These are phyloP conservation scores for Hibiscus mutabilis DNA, from an alignment of 345 rosid species.

Conservation along the genomic window DNA sequence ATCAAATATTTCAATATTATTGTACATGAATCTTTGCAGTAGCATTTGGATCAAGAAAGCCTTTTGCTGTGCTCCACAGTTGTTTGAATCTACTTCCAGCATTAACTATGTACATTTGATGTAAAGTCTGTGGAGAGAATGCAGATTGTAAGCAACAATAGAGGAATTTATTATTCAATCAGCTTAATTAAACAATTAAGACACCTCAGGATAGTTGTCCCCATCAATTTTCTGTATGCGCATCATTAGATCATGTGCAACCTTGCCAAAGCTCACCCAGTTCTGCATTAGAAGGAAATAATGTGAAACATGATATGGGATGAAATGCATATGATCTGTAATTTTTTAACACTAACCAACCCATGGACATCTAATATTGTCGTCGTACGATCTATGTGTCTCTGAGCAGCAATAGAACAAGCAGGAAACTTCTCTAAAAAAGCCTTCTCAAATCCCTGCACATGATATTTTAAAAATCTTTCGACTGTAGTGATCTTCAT, in stretches of 20 bases:
- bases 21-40: constrained; percentile 83
- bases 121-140: constrained; percentile 57
- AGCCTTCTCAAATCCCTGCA: constrained; percentile 87
- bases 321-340: not conserved
- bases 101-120: constrained; percentile 91
- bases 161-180: constrained; percentile 1
- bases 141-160: constrained; percentile 12
- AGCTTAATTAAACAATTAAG: constrained; percentile 8
- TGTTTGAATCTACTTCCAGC: constrained; percentile 85
- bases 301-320: not conserved
- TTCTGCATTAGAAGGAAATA: constrained; percentile 43
- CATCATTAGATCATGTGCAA: constrained; percentile 88
- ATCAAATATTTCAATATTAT: not conserved
- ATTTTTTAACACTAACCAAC: constrained; percentile 45
- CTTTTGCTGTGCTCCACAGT: constrained; percentile 80
- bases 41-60: constrained; percentile 91
- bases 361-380: constrained; percentile 87
- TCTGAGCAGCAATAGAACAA: constrained; percentile 78
- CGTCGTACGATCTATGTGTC: constrained; percentile 65
- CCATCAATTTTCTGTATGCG: constrained; percentile 95
- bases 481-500: constrained; percentile 80
- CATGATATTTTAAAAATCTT: constrained; percentile 81
- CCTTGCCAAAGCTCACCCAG: constrained; percentile 82
- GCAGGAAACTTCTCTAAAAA: constrained; percentile 88
- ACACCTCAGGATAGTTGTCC: constrained; percentile 98